Evolutionary conservation across 208 protist species (phyloP).

Genomic region (Angomonas ambiguus): DNA sequence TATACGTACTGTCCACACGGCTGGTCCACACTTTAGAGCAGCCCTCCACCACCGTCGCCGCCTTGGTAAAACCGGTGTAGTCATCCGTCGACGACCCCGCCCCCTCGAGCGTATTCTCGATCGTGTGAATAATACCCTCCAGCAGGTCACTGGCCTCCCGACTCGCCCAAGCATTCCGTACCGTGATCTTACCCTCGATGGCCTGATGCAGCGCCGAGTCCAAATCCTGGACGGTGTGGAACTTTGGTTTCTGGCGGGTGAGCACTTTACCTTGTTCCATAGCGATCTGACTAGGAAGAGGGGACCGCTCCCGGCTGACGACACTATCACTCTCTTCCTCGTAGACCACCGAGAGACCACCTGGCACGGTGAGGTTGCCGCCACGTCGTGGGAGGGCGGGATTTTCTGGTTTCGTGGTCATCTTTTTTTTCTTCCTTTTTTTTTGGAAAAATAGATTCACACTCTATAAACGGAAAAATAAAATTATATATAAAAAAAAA

Average conservation of each 20-base stretch:
- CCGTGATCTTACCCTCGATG: slow-evolving; percentile 89
- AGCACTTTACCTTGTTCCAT: slow-evolving; percentile 3
- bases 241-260: slow-evolving; percentile 72
- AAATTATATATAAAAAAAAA: background rate
- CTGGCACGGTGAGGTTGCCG: slow-evolving; percentile 27
- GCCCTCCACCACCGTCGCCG: slow-evolving; percentile 89
- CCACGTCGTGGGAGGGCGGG: too few species aligned
- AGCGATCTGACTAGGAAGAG: slow-evolving; percentile 28
- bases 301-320: slow-evolving; percentile 21
- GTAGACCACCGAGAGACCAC: slow-evolving; percentile 50
- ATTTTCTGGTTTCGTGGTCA: background rate
- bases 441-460: background rate
- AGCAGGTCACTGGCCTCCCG: slow-evolving; percentile 87
- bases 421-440: slow-evolving; percentile 9
- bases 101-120: slow-evolving; percentile 68
- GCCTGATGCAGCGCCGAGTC: slow-evolving; percentile 83
- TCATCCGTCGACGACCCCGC: slow-evolving; percentile 35
- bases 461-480: background rate
- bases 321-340: slow-evolving; percentile 34
- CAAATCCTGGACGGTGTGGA: slow-evolving; percentile 81
- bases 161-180: slow-evolving; percentile 84
- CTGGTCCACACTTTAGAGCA: slow-evolving; percentile 91
- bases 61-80: slow-evolving; percentile 87
- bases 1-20: slow-evolving; percentile 87
- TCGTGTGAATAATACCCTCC: slow-evolving; percentile 86